A percentile compares a stretch with the other conserved stretches of the same genome.
Evolutionary conservation across 148 eudicot species (phyloP).

Genomic region (Spergularia marina): DNA sequence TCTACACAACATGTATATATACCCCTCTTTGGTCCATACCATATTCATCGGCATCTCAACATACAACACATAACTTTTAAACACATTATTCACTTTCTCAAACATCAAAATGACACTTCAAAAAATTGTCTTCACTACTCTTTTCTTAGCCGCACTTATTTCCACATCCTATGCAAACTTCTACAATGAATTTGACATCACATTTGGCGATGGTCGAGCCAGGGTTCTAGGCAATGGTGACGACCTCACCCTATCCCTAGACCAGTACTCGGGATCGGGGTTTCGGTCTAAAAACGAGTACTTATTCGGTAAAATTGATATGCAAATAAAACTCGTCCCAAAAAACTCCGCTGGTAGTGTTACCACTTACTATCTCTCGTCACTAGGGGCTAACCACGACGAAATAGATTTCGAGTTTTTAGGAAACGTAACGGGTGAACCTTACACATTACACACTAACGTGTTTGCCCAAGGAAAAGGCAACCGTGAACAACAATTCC

Average conservation of each 20-base stretch:
- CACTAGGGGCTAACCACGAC: conserved; percentile 22
- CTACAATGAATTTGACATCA: conserved; percentile 24
- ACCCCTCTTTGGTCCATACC: neutral
- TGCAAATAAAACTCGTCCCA: conserved; percentile 31
- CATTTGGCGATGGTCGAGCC: conserved; percentile 34
- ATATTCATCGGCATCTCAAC: neutral
- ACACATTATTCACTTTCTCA: no score
- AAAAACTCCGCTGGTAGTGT: conserved; percentile 38
- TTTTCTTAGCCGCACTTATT: conserved; percentile 19
- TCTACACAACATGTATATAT: neutral
- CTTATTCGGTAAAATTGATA: conserved; percentile 33
- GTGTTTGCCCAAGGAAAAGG: conserved; percentile 37
- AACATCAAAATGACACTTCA: no score
- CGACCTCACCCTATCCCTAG: conserved; percentile 31
- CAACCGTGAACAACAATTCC: conserved; percentile 33
- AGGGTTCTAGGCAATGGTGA: conserved; percentile 29
- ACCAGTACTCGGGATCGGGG: conserved; percentile 29
- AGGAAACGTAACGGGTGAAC: conserved; percentile 29
- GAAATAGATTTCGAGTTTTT: conserved; percentile 40
- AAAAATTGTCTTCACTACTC: conserved; percentile 2
- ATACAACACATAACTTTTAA: neutral
- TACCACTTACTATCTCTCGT: conserved; percentile 33
- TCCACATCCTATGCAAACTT: conserved; percentile 18
- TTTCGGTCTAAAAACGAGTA: conserved; percentile 31
- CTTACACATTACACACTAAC: conserved; percentile 33